These are phyloP conservation scores for Yarrowia sp. DNA, from an alignment of 805 yeast genomes.

Conservation along the genomic window DNA sequence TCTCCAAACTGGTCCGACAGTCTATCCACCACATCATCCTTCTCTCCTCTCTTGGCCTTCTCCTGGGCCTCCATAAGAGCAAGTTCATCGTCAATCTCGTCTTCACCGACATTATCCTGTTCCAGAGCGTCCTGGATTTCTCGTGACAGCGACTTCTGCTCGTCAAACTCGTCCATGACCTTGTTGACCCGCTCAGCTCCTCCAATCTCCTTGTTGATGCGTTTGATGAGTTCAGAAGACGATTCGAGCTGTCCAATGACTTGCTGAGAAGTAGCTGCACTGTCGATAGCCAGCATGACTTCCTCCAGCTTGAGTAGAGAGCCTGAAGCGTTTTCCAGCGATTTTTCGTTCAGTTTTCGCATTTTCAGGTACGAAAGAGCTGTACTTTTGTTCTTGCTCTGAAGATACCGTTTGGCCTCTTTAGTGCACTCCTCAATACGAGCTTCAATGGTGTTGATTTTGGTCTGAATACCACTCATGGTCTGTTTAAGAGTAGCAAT, in stretches of 20 bases:
- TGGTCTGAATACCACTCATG: neutral
- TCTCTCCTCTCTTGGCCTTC: slow-evolving; percentile 1
- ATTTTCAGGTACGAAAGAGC: slow-evolving; percentile 10
- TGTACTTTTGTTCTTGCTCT: neutral
- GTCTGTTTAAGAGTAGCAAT: slow-evolving; percentile 11
- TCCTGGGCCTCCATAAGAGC: slow-evolving; percentile 17
- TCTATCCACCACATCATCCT: neutral
- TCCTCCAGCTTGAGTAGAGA: slow-evolving; percentile 14
- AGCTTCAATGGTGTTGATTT: neutral
- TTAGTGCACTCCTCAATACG: neutral
- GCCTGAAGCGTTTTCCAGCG: neutral
- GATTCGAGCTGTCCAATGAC: slow-evolving; percentile 8
- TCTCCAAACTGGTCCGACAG: slow-evolving; percentile 14
- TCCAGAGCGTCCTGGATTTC: slow-evolving; percentile 19
- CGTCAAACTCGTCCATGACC: slow-evolving; percentile 27
- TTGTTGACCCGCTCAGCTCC: slow-evolving; percentile 24
- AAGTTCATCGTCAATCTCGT: slow-evolving; percentile 26
- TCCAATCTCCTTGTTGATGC: slow-evolving; percentile 22
- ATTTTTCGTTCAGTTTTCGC: slow-evolving; percentile 16
- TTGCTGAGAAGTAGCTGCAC: slow-evolving; percentile 5
- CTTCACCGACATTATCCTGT: slow-evolving; percentile 11
- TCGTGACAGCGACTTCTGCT: neutral
- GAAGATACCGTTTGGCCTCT: neutral
- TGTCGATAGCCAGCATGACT: slow-evolving; percentile 12
- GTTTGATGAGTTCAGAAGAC: slow-evolving; percentile 1